These are phyloP conservation scores for Colletotrichum kahawae DNA, from an alignment of 2,329 filamentous ascomycete species.

Conservation along the genomic window DNA sequence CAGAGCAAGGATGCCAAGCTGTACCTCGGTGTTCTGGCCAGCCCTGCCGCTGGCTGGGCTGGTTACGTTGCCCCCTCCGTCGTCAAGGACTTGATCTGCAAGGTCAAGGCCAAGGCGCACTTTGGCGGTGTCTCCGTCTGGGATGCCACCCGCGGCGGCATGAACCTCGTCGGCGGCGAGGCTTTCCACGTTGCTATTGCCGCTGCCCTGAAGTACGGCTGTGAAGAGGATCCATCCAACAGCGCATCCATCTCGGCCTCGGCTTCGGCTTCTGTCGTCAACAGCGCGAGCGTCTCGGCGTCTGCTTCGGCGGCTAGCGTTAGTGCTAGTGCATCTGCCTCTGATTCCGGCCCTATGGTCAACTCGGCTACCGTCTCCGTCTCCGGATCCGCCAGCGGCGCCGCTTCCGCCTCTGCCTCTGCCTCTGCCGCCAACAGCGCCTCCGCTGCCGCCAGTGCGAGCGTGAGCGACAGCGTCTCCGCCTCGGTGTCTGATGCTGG, in stretches of 20 bases:
- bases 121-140: constrained; percentile 54
- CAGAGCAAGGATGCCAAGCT: constrained; percentile 47
- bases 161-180: constrained; percentile 37
- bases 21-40: constrained; percentile 48
- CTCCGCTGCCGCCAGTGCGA: not conserved
- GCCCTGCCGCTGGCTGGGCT: constrained; percentile 27
- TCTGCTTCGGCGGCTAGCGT: not conserved
- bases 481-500: not conserved
- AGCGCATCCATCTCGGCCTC: constrained; percentile 24
- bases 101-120: constrained; percentile 37
- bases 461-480: not conserved
- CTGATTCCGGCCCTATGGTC: not conserved
- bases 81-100: constrained; percentile 43
- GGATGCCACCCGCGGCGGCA: constrained; percentile 42
- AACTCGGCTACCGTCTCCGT: not conserved
- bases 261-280: constrained; percentile 7
- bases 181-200: constrained; percentile 40
- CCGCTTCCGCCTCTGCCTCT: not conserved
- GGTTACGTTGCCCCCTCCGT: constrained; percentile 39
- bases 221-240: constrained; percentile 30
- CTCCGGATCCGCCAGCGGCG: not conserved
- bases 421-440: not conserved
- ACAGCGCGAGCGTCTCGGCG: constrained; percentile 8
- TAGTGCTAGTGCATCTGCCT: not conserved
- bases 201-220: constrained; percentile 42